phyloP scores from a whole-genome alignment of 805 yeast species.

The Komagataella ulmi region DNA sequence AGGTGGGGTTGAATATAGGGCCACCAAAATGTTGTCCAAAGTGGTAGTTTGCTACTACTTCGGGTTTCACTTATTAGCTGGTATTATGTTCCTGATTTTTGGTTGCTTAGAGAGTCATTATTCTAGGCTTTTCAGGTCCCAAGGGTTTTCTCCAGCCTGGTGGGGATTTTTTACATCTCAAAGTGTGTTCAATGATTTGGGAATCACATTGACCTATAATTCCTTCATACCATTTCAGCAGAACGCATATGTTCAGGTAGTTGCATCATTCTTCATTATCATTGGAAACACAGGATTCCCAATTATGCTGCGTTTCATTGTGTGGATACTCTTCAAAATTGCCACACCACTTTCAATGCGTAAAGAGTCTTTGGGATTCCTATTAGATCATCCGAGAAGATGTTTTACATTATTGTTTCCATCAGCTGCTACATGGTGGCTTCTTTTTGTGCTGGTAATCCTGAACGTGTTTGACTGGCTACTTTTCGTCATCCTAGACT shows the following conservation, averaged over 20 bases:
- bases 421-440: slow-evolving; percentile 91
- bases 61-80: slow-evolving; percentile 55
- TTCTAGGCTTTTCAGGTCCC: slow-evolving; percentile 25
- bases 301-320: slow-evolving; percentile 59
- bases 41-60: slow-evolving; percentile 56
- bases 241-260: slow-evolving; percentile 51
- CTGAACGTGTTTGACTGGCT: slow-evolving; percentile 71
- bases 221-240: slow-evolving; percentile 60
- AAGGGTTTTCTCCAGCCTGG: slow-evolving; percentile 73
- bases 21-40: slow-evolving; percentile 62
- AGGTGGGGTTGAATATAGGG: slow-evolving; percentile 95
- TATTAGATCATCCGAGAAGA: slow-evolving; percentile 92
- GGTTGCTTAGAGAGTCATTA: slow-evolving; percentile 29
- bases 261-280: slow-evolving; percentile 58
- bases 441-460: slow-evolving; percentile 56
- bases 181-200: slow-evolving; percentile 77
- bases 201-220: slow-evolving; percentile 68
- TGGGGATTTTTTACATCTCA: slow-evolving; percentile 84
- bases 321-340: slow-evolving; percentile 65
- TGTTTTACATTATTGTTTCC: slow-evolving; percentile 92
- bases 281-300: slow-evolving; percentile 97
- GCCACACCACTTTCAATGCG: slow-evolving; percentile 50
- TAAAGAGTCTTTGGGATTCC: slow-evolving; percentile 71
- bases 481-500: slow-evolving; percentile 68
- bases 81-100: slow-evolving; percentile 51